A percentile compares a stretch with the other conserved stretches of the same genome.
These are phyloP conservation scores for Hypocreales sp. DNA, from an alignment of 2,329 filamentous ascomycete genomes.

Conservation along the genomic window DNA sequence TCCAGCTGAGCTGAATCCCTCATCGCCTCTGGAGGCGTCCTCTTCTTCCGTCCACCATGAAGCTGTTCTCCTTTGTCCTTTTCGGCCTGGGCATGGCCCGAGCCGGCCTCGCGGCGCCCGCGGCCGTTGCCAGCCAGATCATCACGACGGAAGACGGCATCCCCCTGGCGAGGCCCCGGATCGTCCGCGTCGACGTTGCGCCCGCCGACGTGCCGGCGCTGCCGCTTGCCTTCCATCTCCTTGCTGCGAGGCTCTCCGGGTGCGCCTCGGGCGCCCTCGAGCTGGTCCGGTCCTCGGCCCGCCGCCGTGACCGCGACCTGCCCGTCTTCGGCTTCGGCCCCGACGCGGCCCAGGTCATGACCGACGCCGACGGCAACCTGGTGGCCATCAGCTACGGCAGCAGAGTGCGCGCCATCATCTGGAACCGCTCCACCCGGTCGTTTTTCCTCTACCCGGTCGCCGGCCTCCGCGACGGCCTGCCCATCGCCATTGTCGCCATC, in stretches of 20 bases:
- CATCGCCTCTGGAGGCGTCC: too few relatives aligned
- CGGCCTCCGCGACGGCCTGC: conserved; percentile 5
- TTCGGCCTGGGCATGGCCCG: conserved; percentile 3
- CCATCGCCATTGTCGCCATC: conserved; percentile 5
- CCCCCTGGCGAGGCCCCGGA: neutral
- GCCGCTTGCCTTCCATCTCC: neutral
- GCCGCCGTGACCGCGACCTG: conserved; percentile 1
- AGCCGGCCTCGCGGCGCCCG: conserved; percentile 4
- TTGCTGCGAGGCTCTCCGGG: neutral
- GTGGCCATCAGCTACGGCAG: conserved; percentile 3
- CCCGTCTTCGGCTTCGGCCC: conserved; percentile 5
- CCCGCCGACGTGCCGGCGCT: neutral
- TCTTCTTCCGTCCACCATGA: too few relatives aligned
- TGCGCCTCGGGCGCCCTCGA: conserved; percentile 3
- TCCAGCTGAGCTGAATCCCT: too few relatives aligned
- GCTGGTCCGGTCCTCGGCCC: too few relatives aligned
- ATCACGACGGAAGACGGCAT: conserved; percentile 2
- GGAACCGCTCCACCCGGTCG: neutral
- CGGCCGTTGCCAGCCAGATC: neutral
- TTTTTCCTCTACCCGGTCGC: conserved; percentile 2
- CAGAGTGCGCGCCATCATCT: neutral
- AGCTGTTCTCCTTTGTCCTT: conserved; percentile 1
- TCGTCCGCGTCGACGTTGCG: conserved; percentile 4
- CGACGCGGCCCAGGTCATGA: conserved; percentile 2
- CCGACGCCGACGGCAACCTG: conserved; percentile 7